Percentiles rank a stretch among this genome's conserved stretches.
Conservation (phyloP, 1,139 yeast genomes). For the Suhomyces coccinellae region DNA sequence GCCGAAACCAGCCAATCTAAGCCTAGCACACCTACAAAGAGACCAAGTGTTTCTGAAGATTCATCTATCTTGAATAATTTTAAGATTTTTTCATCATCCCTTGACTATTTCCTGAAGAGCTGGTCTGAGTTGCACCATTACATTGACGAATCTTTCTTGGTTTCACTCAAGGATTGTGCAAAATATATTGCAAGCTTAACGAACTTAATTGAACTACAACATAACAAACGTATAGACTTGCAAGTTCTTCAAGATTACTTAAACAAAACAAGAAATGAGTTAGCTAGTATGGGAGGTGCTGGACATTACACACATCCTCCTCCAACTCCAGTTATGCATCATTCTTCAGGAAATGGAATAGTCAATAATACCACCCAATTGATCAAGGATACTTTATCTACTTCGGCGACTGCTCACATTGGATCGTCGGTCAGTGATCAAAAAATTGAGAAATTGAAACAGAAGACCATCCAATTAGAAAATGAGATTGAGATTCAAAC, state of each 20-base stretch:
- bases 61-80: conserved; percentile 30
- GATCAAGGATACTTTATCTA: conserved; percentile 47
- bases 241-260: conserved; percentile 84
- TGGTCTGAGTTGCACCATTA: conserved; percentile 52
- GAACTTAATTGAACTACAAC: conserved; percentile 76
- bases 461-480: conserved; percentile 37
- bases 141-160: conserved; percentile 79
- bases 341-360: conserved; percentile 30
- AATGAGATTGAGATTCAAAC: conserved; percentile 59
- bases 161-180: conserved; percentile 82
- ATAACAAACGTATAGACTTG: conserved; percentile 86
- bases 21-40: conserved; percentile 14
- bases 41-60: conserved; percentile 13
- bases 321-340: conserved; percentile 35
- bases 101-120: conserved; percentile 50
- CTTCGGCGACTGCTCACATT: conserved; percentile 44
- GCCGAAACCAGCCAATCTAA: conserved; percentile 10
- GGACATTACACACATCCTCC: conserved; percentile 24
- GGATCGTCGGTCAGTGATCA: conserved; percentile 41
- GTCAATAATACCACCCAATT: conserved; percentile 48
- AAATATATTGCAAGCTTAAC: conserved; percentile 80
- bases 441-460: conserved; percentile 36
- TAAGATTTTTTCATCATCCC: conserved; percentile 43
- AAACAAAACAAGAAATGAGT: conserved; percentile 66
- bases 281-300: conserved; percentile 60